These are phyloP conservation scores for Pterocarpus santalinus DNA, from an alignment of 306 rosid genomes.

Conservation along the genomic window DNA sequence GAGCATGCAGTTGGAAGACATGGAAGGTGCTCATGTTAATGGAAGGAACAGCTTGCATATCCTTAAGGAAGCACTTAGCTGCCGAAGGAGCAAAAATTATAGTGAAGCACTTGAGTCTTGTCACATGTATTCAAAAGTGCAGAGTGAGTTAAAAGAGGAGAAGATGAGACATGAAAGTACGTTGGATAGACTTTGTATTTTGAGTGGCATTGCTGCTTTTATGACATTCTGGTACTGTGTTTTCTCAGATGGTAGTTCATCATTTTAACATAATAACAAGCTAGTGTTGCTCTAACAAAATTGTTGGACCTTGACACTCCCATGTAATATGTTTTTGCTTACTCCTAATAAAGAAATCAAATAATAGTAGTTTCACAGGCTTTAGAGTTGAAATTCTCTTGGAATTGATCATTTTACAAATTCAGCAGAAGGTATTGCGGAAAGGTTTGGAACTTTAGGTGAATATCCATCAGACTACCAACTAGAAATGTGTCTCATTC, in stretches of 20 bases:
- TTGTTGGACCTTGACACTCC: conserved; percentile 27
- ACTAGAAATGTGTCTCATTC: too few relatives aligned
- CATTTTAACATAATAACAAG: neutral
- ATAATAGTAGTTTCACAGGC: too few relatives aligned
- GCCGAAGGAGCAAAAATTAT: conserved; percentile 71
- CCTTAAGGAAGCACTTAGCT: conserved; percentile 72
- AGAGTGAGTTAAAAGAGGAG: conserved; percentile 78
- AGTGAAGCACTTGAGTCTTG: conserved; percentile 73
- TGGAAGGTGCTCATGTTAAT: conserved; percentile 76
- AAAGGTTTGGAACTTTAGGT: too few relatives aligned
- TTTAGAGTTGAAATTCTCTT: too few relatives aligned
- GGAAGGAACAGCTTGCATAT: conserved; percentile 78
- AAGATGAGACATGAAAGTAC: conserved; percentile 79
- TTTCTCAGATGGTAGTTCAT: conserved; percentile 46
- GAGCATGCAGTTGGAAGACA: conserved; percentile 87
- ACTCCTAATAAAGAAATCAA: conserved; percentile 26
- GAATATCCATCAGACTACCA: too few relatives aligned
- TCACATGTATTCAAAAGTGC: conserved; percentile 70
- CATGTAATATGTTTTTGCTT: conserved; percentile 53
- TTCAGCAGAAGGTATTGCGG: too few relatives aligned
- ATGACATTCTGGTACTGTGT: conserved; percentile 56
- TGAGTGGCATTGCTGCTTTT: conserved; percentile 55
- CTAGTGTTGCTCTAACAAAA: conserved; percentile 48
- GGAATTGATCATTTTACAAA: too few relatives aligned
- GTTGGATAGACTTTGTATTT: conserved; percentile 58